phyloP scores from a whole-genome alignment of 331 rosid species.

The Rhamnella rubrinervis region DNA sequence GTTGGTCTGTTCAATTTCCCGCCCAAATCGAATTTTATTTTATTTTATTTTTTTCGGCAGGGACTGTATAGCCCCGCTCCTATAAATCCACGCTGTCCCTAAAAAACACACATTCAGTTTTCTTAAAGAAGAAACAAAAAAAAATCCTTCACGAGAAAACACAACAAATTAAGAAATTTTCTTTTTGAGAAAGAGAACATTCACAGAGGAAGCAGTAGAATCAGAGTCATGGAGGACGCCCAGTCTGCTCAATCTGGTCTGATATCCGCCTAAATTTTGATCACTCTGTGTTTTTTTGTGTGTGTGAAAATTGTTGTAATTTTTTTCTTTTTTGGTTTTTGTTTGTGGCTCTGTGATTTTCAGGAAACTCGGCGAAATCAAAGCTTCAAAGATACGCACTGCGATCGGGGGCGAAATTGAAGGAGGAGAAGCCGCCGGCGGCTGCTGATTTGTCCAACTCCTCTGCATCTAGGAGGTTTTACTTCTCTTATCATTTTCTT shows the following conservation, averaged over 20 bases:
- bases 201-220: background rate
- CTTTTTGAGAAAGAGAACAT: background rate
- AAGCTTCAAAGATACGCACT: slow-evolving; percentile 60
- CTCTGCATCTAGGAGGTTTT: slow-evolving; percentile 61
- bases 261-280: background rate
- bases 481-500: background rate
- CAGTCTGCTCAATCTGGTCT: slow-evolving; percentile 41
- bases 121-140: background rate
- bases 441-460: slow-evolving; percentile 32
- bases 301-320: background rate
- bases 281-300: background rate
- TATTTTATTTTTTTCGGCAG: background rate
- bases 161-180: background rate
- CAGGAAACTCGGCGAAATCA: slow-evolving; percentile 49
- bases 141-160: too few species aligned
- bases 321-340: slow-evolving; percentile 6
- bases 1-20: slow-evolving; percentile 37
- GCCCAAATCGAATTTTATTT: slow-evolving; percentile 39
- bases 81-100: slow-evolving; percentile 4
- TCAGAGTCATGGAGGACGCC: slow-evolving; percentile 24
- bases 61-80: background rate
- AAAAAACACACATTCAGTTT: background rate
- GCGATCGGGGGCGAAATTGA: slow-evolving; percentile 59
- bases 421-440: slow-evolving; percentile 41
- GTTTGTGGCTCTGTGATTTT: slow-evolving; percentile 7